Evolutionary conservation across 345 rosid species (phyloP).

Genomic region (Syzygium jambos): DNA sequence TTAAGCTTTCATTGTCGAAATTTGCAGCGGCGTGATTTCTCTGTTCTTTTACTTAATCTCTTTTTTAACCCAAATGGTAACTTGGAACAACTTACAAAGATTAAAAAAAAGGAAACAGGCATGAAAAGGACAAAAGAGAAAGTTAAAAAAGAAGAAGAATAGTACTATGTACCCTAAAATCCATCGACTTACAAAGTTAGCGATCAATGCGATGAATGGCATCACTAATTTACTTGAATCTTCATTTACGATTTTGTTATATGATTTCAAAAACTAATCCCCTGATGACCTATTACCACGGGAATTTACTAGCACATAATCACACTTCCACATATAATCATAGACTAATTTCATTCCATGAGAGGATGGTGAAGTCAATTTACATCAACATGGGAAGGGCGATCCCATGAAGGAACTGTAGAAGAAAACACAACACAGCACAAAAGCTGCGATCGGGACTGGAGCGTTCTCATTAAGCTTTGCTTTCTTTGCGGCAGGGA

Average conservation of each 20-base stretch:
- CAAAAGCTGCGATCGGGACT: not conserved
- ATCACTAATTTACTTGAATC: not conserved
- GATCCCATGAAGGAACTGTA: not conserved
- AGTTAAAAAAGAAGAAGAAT: not conserved
- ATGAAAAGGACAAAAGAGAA: not conserved
- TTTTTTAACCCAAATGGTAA: not conserved
- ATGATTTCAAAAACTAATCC: not conserved
- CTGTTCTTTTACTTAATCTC: not conserved
- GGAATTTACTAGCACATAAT: not conserved
- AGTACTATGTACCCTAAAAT: not conserved
- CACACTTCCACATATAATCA: not conserved
- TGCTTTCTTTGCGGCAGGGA: not conserved
- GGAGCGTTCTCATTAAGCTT: not conserved
- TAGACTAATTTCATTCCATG: not conserved
- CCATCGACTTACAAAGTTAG: not conserved
- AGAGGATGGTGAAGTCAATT: not conserved
- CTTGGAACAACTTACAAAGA: not conserved
- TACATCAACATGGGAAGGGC: not conserved
- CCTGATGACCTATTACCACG: not conserved
- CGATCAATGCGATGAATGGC: rapidly evolving
- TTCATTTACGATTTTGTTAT: not conserved
- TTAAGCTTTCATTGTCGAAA: not conserved
- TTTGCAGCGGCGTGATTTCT: not conserved
- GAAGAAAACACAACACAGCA: not conserved
- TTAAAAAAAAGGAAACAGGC: not conserved